phyloP scores from a whole-genome alignment of 257 asterid species.

The Lantana camara region DNA sequence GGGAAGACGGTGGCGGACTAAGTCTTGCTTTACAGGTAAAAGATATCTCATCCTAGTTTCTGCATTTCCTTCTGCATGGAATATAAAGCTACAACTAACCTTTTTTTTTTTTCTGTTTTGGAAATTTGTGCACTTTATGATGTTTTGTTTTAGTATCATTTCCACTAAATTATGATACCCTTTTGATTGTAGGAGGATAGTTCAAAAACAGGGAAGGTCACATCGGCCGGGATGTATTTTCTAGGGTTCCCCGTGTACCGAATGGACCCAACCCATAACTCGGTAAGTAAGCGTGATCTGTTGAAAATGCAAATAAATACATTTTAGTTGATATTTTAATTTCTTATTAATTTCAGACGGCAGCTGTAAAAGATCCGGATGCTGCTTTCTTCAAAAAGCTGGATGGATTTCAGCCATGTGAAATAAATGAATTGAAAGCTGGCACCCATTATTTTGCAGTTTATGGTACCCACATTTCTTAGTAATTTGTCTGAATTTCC shows the following conservation, averaged over 20 bases:
- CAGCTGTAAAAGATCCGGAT: conserved; percentile 84
- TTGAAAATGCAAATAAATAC: conserved; percentile 12
- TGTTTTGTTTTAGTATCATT: neutral
- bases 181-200: conserved; percentile 78
- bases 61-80: conserved; percentile 3
- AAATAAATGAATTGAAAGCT: conserved; percentile 80
- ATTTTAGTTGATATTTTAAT: conserved; percentile 3
- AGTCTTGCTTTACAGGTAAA: conserved; percentile 89
- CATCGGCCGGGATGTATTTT: conserved; percentile 94
- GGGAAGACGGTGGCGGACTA: conserved; percentile 82
- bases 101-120: neutral
- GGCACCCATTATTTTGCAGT: conserved; percentile 91
- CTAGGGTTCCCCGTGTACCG: conserved; percentile 92
- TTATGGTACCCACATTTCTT: conserved; percentile 63
- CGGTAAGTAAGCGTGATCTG: conserved; percentile 52
- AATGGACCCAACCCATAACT: conserved; percentile 70
- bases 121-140: neutral
- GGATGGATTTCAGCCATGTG: conserved; percentile 97
- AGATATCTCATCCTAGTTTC: conserved; percentile 6
- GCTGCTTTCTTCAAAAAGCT: conserved; percentile 91
- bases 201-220: conserved; percentile 77
- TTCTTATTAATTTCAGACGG: conserved; percentile 42
- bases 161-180: conserved; percentile 14
- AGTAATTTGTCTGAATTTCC: conserved; percentile 21
- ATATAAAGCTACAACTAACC: neutral